Conservation (phyloP, 1,139 yeast genomes). For the Pneumocystis murina region DNA sequence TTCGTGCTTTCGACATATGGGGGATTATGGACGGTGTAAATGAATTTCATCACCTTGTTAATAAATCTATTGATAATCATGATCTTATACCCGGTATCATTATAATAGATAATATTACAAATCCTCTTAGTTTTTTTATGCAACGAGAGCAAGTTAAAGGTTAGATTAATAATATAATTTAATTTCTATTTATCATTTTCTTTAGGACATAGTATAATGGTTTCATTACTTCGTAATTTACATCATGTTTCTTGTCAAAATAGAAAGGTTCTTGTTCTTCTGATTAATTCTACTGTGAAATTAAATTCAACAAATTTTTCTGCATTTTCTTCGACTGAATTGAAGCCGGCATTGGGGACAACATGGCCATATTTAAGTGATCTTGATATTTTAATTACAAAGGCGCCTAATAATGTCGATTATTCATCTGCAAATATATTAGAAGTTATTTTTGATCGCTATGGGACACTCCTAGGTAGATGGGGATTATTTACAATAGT, state of each 20-base stretch:
- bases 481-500: constrained; percentile 1
- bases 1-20: background rate
- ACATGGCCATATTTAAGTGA: constrained; percentile 10
- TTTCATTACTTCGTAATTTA: background rate
- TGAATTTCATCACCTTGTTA: background rate
- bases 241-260: background rate
- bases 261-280: background rate
- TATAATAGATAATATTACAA: constrained; percentile 8
- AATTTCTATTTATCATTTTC: background rate
- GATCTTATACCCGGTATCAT: constrained; percentile 3
- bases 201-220: background rate
- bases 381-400: constrained; percentile 5
- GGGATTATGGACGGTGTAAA: background rate
- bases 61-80: background rate
- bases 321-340: constrained; percentile 3
- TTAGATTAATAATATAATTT: constrained; percentile 4
- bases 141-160: constrained; percentile 7
- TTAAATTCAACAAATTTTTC: background rate
- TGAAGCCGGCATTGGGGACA: constrained; percentile 8
- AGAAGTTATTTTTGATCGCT: background rate
- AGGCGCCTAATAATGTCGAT: constrained; percentile 1
- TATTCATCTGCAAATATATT: constrained; percentile 2
- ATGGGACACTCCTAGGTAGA: background rate
- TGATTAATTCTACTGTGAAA: background rate
- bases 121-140: constrained; percentile 7